These are phyloP conservation scores for Rhypophila decipiens DNA, from an alignment of 495 filamentous ascomycete species.

Conservation along the genomic window DNA sequence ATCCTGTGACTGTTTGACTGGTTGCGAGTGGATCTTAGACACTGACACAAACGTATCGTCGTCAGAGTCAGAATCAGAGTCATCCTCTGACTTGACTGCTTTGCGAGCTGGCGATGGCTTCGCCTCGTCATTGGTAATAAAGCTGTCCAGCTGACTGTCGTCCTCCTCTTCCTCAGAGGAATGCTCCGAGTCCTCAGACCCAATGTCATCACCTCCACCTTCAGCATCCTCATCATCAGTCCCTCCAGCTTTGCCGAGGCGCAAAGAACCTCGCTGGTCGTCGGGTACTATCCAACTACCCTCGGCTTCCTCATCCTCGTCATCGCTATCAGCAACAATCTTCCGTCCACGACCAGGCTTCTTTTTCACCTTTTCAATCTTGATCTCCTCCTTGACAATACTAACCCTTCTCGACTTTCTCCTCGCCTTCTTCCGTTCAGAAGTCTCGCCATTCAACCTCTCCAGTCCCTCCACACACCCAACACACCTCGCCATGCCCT, in stretches of 20 bases:
- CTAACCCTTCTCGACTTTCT: slow-evolving; percentile 40
- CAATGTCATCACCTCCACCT: slow-evolving; percentile 72
- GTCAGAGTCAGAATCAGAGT: slow-evolving; percentile 28
- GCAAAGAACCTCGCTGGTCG: slow-evolving; percentile 46
- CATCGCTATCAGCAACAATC: slow-evolving; percentile 56
- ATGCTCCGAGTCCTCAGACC: slow-evolving; percentile 52
- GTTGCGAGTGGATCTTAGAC: slow-evolving; percentile 30
- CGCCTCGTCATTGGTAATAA: slow-evolving; percentile 37
- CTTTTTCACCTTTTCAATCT: slow-evolving; percentile 25
- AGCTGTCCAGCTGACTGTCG: slow-evolving; percentile 41
- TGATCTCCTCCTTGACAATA: slow-evolving; percentile 40
- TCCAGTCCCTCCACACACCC: slow-evolving; percentile 21
- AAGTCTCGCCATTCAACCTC: slow-evolving; percentile 31
- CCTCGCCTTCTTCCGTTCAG: slow-evolving; percentile 33
- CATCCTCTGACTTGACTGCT: slow-evolving; percentile 44
- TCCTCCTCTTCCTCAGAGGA: slow-evolving; percentile 29
- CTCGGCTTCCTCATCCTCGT: slow-evolving; percentile 51
- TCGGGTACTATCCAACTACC: slow-evolving; percentile 72
- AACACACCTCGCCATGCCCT: slow-evolving; percentile 46
- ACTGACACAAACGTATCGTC: slow-evolving; percentile 35
- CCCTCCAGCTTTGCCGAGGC: slow-evolving; percentile 72
- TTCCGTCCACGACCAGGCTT: slow-evolving; percentile 39
- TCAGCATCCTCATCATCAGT: slow-evolving; percentile 81
- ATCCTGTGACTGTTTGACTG: slow-evolving; percentile 10
- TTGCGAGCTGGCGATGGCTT: no score